phyloP scores from a whole-genome alignment of 257 asterid genomes.

The Lithospermum erythrorhizon region DNA sequence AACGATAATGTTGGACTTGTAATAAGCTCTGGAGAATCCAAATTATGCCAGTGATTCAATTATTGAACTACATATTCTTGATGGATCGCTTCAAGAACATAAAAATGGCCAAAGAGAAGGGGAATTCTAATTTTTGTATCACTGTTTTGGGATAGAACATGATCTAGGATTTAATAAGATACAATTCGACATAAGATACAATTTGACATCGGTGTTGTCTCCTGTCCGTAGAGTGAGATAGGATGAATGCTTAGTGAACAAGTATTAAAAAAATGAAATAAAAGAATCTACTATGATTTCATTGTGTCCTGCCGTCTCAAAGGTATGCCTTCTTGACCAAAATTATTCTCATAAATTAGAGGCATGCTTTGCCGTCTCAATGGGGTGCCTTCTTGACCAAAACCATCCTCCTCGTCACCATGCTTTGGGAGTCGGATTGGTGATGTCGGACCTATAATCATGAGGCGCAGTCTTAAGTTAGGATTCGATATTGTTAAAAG shows the following conservation, averaged over 20 bases:
- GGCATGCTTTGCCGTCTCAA: constrained; percentile 34
- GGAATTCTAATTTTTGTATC: no score
- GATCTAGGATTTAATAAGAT: constrained; percentile 5
- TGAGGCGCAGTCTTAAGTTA: background rate
- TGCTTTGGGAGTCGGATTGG: constrained; percentile 41
- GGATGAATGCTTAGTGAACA: constrained; percentile 10
- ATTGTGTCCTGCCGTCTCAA: constrained; percentile 59
- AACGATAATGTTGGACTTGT: no score
- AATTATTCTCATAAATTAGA: constrained; percentile 40
- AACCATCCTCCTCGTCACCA: constrained; percentile 43
- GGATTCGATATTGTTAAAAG: no score
- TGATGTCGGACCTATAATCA: constrained; percentile 27
- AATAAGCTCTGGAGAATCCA: no score
- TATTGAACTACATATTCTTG: no score
- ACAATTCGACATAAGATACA: constrained; percentile 33
- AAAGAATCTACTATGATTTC: constrained; percentile 22
- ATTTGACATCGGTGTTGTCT: constrained; percentile 25
- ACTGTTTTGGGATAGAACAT: constrained; percentile 2
- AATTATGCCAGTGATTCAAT: no score
- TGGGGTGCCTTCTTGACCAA: constrained; percentile 34
- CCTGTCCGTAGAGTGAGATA: constrained; percentile 14
- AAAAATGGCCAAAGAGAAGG: no score
- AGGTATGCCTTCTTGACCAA: constrained; percentile 60
- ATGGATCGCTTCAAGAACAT: no score
- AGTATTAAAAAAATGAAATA: background rate